Conservation (phyloP, 768 basidiomycete genomes). For the Gloeophyllum trabeum region DNA sequence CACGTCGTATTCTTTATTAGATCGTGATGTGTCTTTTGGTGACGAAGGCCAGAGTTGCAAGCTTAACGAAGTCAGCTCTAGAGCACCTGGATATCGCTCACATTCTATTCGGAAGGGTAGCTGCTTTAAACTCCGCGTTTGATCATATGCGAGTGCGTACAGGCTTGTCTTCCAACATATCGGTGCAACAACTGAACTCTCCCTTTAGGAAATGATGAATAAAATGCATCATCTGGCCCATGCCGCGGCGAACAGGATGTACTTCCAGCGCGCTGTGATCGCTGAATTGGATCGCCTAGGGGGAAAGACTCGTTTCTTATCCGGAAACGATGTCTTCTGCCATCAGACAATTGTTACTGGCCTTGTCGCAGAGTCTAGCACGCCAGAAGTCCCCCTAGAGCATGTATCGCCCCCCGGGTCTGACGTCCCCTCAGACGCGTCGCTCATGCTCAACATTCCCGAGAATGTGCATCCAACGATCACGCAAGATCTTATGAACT, state of each 20-base stretch:
- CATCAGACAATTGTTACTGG: constrained; percentile 10
- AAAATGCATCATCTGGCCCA: constrained; percentile 19
- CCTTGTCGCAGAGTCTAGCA: neutral
- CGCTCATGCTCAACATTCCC: constrained; percentile 7
- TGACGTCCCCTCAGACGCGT: no score
- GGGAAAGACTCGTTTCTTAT: constrained; percentile 21
- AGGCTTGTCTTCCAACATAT: neutral
- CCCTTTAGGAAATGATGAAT: constrained; percentile 15
- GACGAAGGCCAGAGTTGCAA: constrained; percentile 23
- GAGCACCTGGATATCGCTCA: constrained; percentile 21
- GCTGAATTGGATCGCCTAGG: constrained; percentile 21
- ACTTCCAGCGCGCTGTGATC: constrained; percentile 5
- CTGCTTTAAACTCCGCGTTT: constrained; percentile 11
- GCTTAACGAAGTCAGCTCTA: constrained; percentile 22
- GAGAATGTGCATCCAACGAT: constrained; percentile 37
- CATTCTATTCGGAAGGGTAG: constrained; percentile 18
- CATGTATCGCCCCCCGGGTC: no score
- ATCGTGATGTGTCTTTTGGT: constrained; percentile 27
- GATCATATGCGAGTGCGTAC: constrained; percentile 13
- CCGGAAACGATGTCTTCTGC: no score
- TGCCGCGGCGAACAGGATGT: constrained; percentile 14
- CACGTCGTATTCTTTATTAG: constrained; percentile 28
- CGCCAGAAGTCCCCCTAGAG: neutral
- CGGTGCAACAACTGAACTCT: neutral
- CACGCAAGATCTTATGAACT: constrained; percentile 37